Percentiles rank a stretch among this genome's conserved stretches.
Evolutionary conservation across 1,139 yeast species (phyloP).

Genomic region (Geotrichum australiense): DNA sequence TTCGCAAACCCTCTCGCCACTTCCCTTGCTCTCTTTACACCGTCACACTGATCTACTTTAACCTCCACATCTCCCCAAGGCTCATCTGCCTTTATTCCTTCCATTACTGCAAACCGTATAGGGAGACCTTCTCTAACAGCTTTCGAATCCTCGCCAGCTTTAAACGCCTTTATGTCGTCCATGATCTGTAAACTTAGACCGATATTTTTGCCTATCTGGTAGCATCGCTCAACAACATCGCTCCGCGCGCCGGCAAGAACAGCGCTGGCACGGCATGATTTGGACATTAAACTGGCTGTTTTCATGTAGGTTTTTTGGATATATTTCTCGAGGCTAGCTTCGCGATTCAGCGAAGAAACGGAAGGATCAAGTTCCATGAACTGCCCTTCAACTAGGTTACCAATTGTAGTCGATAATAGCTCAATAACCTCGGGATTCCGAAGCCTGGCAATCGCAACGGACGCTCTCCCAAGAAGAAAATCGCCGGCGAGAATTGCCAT

Average conservation of each 20-base stretch:
- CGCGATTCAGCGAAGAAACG: slow-evolving; percentile 54
- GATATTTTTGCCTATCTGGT: slow-evolving; percentile 84
- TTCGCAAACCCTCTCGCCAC: slow-evolving; percentile 75
- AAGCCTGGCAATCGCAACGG: slow-evolving; percentile 87
- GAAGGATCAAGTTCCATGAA: slow-evolving; percentile 97
- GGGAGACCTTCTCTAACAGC: slow-evolving; percentile 90
- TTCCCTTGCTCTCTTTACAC: slow-evolving; percentile 66
- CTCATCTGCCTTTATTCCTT: slow-evolving; percentile 77
- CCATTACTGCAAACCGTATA: too few relatives aligned
- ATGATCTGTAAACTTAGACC: slow-evolving; percentile 95
- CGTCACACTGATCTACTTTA: slow-evolving; percentile 49
- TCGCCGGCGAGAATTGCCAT: slow-evolving; percentile 98
- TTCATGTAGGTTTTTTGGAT: slow-evolving; percentile 90
- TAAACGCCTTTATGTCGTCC: slow-evolving; percentile 65
- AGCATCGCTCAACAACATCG: slow-evolving; percentile 70
- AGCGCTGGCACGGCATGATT: slow-evolving; percentile 89
- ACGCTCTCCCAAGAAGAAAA: slow-evolving; percentile 88
- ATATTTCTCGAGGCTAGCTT: slow-evolving; percentile 80
- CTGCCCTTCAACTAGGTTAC: slow-evolving; percentile 96
- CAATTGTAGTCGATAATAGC: slow-evolving; percentile 88
- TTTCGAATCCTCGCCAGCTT: slow-evolving; percentile 66
- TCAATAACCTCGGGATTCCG: slow-evolving; percentile 95
- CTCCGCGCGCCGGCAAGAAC: slow-evolving; percentile 81
- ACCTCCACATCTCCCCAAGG: slow-evolving; percentile 23
- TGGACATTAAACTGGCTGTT: slow-evolving; percentile 91